Percentiles rank a stretch among this genome's conserved stretches.
phyloP scores from a whole-genome alignment of 306 rosid species.

The Malus asiatica region DNA sequence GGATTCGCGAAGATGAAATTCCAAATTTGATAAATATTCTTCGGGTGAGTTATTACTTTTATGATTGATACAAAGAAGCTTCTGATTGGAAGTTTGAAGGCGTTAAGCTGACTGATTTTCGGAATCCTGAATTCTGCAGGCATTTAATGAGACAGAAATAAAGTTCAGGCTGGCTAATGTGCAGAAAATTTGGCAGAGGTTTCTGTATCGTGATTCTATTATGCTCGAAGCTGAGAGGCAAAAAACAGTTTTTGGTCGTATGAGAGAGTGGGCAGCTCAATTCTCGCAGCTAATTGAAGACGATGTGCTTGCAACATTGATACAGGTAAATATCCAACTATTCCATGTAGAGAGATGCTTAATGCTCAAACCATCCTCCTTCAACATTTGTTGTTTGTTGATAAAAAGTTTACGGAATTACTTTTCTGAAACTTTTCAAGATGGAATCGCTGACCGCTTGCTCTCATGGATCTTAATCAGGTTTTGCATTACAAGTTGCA shows the following conservation, averaged over 20 bases:
- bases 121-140: conserved; percentile 33
- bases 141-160: conserved; percentile 64
- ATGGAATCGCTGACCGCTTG: conserved; percentile 5
- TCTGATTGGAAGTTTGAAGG: neutral
- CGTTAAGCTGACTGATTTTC: conserved; percentile 17
- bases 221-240: conserved; percentile 93
- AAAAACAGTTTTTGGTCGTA: conserved; percentile 35
- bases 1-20: conserved; percentile 66
- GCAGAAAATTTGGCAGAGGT: conserved; percentile 78
- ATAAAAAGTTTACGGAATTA: neutral
- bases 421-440: neutral
- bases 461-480: conserved; percentile 27
- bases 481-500: conserved; percentile 84
- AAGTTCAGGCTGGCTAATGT: conserved; percentile 65
- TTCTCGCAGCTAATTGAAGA: conserved; percentile 50
- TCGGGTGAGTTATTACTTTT: conserved; percentile 33
- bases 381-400: neutral
- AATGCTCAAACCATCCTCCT: neutral
- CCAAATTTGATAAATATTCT: conserved; percentile 69
- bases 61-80: neutral
- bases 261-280: conserved; percentile 66
- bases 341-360: neutral
- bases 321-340: conserved; percentile 49
- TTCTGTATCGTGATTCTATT: conserved; percentile 66
- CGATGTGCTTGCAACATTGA: conserved; percentile 56